These are phyloP conservation scores for Aspergillus pseudotamarii DNA, from an alignment of 2,329 filamentous ascomycete species.

Conservation along the genomic window DNA sequence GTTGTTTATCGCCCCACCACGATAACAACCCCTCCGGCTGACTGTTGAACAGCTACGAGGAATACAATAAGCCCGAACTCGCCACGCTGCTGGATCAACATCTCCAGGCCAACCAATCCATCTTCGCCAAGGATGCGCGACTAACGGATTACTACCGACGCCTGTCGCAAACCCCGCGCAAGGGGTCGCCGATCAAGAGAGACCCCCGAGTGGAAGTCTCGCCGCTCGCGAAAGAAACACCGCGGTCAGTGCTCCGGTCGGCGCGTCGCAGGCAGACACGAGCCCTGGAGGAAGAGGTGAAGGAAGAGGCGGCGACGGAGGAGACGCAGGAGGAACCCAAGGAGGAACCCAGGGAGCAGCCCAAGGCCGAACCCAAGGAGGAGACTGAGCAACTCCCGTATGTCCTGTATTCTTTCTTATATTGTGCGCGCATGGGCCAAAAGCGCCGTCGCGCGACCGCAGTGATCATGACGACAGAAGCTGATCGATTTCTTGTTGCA, in stretches of 20 bases:
- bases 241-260: constrained; percentile 22
- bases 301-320: constrained; percentile 23
- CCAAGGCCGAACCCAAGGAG: constrained; percentile 23
- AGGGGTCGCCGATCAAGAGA: constrained; percentile 53
- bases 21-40: constrained; percentile 1
- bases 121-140: constrained; percentile 64
- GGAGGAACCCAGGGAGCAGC: constrained; percentile 9
- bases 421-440: not conserved
- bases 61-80: constrained; percentile 76
- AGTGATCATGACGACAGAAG: not conserved
- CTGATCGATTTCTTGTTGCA: constrained; percentile 9
- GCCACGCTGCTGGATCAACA: constrained; percentile 73
- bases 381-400: constrained; percentile 28
- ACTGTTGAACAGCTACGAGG: constrained; percentile 60
- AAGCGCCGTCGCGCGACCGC: not conserved
- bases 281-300: constrained; percentile 32
- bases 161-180: constrained; percentile 37
- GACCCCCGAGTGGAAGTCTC: constrained; percentile 43
- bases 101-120: constrained; percentile 68
- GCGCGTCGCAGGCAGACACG: constrained; percentile 44
- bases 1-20: constrained; percentile 4
- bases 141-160: constrained; percentile 76
- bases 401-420: constrained; percentile 4
- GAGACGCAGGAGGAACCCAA: constrained; percentile 22
- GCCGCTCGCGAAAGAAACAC: constrained; percentile 29